Conservation (phyloP, 2,329 filamentous ascomycete genomes). For the Neonectria faginata region DNA sequence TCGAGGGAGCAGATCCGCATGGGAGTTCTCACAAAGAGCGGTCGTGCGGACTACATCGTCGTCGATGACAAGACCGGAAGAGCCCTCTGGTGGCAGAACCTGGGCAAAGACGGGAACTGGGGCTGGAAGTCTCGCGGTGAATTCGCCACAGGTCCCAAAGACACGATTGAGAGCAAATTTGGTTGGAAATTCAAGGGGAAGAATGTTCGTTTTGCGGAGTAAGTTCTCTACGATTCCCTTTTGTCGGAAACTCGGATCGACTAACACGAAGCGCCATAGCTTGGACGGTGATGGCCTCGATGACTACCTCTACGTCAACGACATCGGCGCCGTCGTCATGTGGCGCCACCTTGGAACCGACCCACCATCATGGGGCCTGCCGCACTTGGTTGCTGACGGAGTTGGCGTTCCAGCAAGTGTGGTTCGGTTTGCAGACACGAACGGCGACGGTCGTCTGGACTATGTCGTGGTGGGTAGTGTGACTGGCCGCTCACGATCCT, state of each 20-base stretch:
- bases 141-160: constrained; percentile 2
- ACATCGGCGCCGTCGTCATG: constrained; percentile 1
- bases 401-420: neutral
- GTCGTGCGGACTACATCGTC: neutral
- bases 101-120: neutral
- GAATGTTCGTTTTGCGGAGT: constrained; percentile 25
- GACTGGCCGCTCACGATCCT: neutral
- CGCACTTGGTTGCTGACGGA: neutral
- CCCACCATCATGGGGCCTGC: neutral
- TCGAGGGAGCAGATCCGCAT: neutral
- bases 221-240: neutral
- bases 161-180: constrained; percentile 17
- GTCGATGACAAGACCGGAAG: neutral
- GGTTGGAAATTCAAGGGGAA: constrained; percentile 16
- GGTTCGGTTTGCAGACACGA: constrained; percentile 33
- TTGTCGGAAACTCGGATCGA: neutral
- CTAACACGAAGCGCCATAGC: neutral
- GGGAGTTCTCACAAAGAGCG: neutral
- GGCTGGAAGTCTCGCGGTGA: neutral
- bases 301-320: constrained; percentile 15
- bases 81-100: constrained; percentile 2
- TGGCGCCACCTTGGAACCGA: neutral
- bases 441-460: constrained; percentile 34
- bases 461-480: constrained; percentile 25
- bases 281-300: neutral